A percentile compares a stretch with the other conserved stretches of the same genome.
These are phyloP conservation scores for Starmerella tilneyi DNA, from an alignment of 805 yeast species.

Conservation along the genomic window DNA sequence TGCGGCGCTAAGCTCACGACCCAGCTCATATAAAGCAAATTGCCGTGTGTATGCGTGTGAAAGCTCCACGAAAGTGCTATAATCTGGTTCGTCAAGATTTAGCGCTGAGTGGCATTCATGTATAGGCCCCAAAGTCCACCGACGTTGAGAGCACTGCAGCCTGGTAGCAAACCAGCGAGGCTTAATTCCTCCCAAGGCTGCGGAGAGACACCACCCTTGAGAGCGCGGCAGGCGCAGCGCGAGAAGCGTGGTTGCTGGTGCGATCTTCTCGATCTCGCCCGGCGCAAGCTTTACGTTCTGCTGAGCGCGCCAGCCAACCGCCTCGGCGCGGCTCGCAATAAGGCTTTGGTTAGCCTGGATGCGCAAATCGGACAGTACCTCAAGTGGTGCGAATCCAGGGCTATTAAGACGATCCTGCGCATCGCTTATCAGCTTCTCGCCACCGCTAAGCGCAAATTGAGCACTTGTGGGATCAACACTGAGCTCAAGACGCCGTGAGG, in stretches of 20 bases:
- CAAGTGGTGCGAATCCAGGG: slow-evolving; percentile 25
- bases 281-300: slow-evolving; percentile 43
- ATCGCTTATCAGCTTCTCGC: slow-evolving; percentile 16
- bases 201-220: slow-evolving; percentile 34
- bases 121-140: slow-evolving; percentile 24
- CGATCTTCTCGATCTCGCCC: slow-evolving; percentile 37
- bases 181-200: slow-evolving; percentile 24
- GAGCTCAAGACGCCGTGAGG: slow-evolving; percentile 17
- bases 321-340: slow-evolving; percentile 42
- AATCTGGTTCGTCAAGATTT: slow-evolving; percentile 26
- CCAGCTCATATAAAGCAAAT: slow-evolving; percentile 28
- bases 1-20: slow-evolving; percentile 27
- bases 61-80: slow-evolving; percentile 26
- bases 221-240: slow-evolving; percentile 32
- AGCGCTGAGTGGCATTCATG: slow-evolving; percentile 15
- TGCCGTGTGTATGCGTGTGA: slow-evolving; percentile 24
- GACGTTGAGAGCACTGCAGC: slow-evolving; percentile 18
- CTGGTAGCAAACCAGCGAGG: slow-evolving; percentile 24
- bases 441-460: slow-evolving; percentile 16
- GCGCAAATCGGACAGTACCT: slow-evolving; percentile 39
- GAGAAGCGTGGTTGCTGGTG: slow-evolving; percentile 24
- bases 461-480: slow-evolving; percentile 26
- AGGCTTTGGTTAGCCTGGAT: slow-evolving; percentile 43
- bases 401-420: slow-evolving; percentile 21
- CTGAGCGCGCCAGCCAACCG: slow-evolving; percentile 61